Base-by-base conservation (phyloP, 305 asterid species). In the Solanum hybrid region DNA sequence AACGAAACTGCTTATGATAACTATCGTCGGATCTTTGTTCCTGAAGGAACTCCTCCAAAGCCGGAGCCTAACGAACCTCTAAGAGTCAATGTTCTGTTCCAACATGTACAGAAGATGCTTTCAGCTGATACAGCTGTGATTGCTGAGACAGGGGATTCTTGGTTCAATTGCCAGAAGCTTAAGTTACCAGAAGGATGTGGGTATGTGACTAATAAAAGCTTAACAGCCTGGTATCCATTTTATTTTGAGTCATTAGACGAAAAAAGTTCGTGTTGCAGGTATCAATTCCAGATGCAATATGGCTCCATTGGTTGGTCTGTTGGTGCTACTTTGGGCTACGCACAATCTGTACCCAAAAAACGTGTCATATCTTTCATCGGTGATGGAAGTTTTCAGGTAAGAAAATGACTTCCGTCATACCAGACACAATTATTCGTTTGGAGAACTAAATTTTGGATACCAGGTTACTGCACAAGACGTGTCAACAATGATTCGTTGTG, bases 121-220 rank as follows among this genome's bases (percentile, higher is more conserved):
- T 90, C 95, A 0, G 71, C 88, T 12, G 87, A 89, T 27, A 93
- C 93, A 1, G 93, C 94, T 51, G 96, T 95, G 78, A 90, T 95
- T 79, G 95, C 94, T n/a, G 98, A 95, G 89, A 93, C 96, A 1
- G 96, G 96, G 7, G 96, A 95, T 89, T 94, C 98, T 0, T 95
- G 98, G 96, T 95, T 95, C 89, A 94, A 95, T 86, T 94, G 98
- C 91, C 96, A 93, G 93, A 95, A 95, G 88, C 92, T 95, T 31
- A 93, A 92, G 89, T 89, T 95, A 29, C 98, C 98, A 6, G 86
- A 79, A 76, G 96, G 95, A 10, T 94, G 96, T 75, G 96, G 96
- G 98, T 94, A 86, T 88, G 95, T 85, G 75, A 35, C 13, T 26
- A 64, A 85, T 42, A 14, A n/a, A 64, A 20, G 26, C 42, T 8